Base-by-base conservation (phyloP, 805 yeast genomes). In the Saturnispora besseyi region DNA sequence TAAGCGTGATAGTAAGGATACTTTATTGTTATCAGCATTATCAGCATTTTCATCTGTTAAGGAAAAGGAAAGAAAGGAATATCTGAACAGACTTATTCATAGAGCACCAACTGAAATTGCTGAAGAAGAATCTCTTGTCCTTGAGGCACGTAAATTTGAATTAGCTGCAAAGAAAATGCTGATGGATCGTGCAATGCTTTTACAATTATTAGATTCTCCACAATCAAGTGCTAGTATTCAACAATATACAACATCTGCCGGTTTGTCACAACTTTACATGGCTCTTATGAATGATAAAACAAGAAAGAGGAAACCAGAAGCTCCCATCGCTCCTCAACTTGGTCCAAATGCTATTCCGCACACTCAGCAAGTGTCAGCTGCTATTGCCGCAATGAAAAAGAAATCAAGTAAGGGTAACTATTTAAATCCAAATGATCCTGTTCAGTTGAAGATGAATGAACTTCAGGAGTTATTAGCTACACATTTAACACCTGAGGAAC, bases 101-200 rank as follows among this genome's bases (percentile, higher is more conserved):
- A 72, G 99, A 57, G 81, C 91, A 2, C 97, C 99, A 1, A 95
- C 97, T 0, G 99, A 93, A 63, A 87, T 93, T 42, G 98, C 98
- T 0, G 99, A 93, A 68, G 99, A 93, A 62, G 98, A 93, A 64
- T 88, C 96, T 0, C 71, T 93, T 45, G 87, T 93, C 10, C 82
- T 91, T 30, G 99, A 93, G 63, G 95, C 97, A 2, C 78, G 95
- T 45, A 82, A 91, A 55, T 87, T 93, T 54, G 98, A 93, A 62
- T 77, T 88, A 51, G 87, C 95, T 2, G 95, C 97, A 0, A 90
- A 88, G 69, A 85, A 87, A 64, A 85, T 91, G 73, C 74, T 89
- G 48, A 69, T 74, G 44, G 99, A 93, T 63, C 75, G 99, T 56
- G 82, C 87, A 2, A 82, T 85, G 45, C 65, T 93, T 33, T 69